Base-by-base conservation (phyloP, 257 asterid genomes). In the Dorcoceras hygrometricum region DNA sequence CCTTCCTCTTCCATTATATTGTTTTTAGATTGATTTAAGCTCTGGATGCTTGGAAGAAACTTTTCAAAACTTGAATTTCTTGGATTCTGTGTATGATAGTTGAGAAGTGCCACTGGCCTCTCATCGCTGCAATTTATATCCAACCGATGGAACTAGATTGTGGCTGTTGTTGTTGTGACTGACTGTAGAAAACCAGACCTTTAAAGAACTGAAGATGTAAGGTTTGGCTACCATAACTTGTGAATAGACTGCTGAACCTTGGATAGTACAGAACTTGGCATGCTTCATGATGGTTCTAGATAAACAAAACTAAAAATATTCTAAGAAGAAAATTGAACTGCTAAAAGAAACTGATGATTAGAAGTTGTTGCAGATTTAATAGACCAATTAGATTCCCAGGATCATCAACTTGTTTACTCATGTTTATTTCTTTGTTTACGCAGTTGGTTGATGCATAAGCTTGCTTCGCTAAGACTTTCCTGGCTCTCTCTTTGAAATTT, bases 1-100 rank as follows among this genome's bases (percentile, higher is more conserved):
- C 81, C 46, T 72, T 53, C 62, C 78, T 82, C 75, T 71, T 53
- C 61, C 56, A 9, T 59, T 56, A 57, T 59, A 25, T 51, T 48
- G 50, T 36, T 43, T 54, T 48, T 18, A 31, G 3, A 59, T 63
- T 69, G 68, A 25, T 66, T 56, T 57, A 62, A 62, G 43, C 57
- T 20, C 69, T 53, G 58, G 59, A 46, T 46, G 18, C 54, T 46
- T 16, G 4, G 19, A 31, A 51, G 54, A 22, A 29, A 56, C 58
- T 66, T 28, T 72, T 57, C 7, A 20, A 22, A 63, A 69, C 65
- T 36, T 61, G 20, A 11, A 61, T 7, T 27, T 65, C 51, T 55
- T 32, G 23, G 29, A 24, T 34, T 65, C 67, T 46, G 55, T 53
- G 32, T 65, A 39, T 73, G 71, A 65, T 39, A 22, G 71, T 48